Evolutionary conservation across 2,329 filamentous ascomycete species (phyloP).

Genomic region (Botryotinia calthae): DNA sequence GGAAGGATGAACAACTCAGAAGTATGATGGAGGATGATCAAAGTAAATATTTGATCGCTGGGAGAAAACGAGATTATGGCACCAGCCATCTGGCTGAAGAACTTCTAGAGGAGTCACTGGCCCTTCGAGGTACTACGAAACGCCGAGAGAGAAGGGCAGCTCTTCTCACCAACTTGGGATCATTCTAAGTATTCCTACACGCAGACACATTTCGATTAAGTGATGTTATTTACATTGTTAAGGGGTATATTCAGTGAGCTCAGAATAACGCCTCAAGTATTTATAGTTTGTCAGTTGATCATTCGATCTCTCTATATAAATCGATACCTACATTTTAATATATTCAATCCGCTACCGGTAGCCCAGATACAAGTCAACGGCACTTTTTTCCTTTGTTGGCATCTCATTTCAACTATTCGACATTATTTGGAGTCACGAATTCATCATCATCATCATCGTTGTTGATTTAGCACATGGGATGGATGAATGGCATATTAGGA

Average conservation of each 20-base stretch:
- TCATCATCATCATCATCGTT: not conserved
- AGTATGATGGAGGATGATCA: constrained; percentile 10
- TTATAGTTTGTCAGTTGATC: not conserved
- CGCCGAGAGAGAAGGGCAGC: constrained; percentile 15
- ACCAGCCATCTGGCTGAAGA: constrained; percentile 12
- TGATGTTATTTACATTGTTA: not conserved
- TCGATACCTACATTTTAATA: not conserved
- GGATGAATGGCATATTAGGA: constrained; percentile 2
- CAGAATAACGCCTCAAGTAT: not conserved
- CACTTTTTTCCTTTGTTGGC: not conserved
- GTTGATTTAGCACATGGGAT: not conserved
- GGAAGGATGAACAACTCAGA: constrained; percentile 8
- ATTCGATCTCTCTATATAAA: not conserved
- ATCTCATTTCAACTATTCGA: not conserved
- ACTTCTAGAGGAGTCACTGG: not conserved
- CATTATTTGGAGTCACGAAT: constrained; percentile 8
- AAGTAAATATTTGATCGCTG: not conserved
- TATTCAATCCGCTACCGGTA: not conserved
- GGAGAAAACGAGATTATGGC: constrained; percentile 7
- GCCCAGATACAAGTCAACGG: not conserved
- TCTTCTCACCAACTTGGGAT: constrained; percentile 1
- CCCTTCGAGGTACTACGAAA: constrained; percentile 12
- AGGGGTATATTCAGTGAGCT: not conserved
- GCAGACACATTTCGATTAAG: not conserved
- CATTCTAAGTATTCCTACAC: constrained; percentile 5